Base-by-base conservation (phyloP, 768 basidiomycete genomes). In the Rubroboletus satanas region DNA sequence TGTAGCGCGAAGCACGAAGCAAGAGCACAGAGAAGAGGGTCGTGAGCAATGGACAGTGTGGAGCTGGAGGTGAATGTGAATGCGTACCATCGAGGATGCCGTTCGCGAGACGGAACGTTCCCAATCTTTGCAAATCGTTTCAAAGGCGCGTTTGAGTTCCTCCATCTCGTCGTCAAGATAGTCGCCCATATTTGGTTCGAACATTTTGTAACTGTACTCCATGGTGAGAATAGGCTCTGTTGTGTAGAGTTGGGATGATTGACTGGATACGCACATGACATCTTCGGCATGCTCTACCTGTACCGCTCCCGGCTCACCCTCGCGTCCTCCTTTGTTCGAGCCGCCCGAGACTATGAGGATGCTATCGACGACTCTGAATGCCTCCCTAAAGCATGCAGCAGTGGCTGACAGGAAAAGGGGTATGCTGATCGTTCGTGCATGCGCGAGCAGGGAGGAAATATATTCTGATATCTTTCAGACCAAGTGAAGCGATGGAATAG, bases 131-230 rank as follows among this genome's bases (percentile, higher is more conserved):
- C 89, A 94, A 14, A 89, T 88, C 3, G 70, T 74, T 32, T 91
- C 89, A 52, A 97, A 83, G 0, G 79, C 74, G 5, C 77, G 79
- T 63, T 93, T 93, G 47, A 92, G 78, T 55, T 79, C 81, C 54
- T 97, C 95, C 6, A 88, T 80, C 69, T 99, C 96, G 66, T 98
- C 93, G 56, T 93, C 89, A 3, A 98, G 85, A 64, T 98, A 98
- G 65, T 98, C 95, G 66, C 97, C 95, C 92, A 98, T 97, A 68
- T 95, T 90, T 10, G 81, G 76, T 70, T 98, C 95, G 62, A 98
- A 98, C 93, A 98, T 97, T 44, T 80, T 82, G 69, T 92, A 96
- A 12, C 93, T 95, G 62, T 23, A 52, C 10, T 44, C n/a, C 28
- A 18, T 17, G 14, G 42, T 59, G n/a, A 58, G 45, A 14, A 28